phyloP scores from a whole-genome alignment of 805 yeast species.

The Wickerhamomyces chaumierensis region DNA sequence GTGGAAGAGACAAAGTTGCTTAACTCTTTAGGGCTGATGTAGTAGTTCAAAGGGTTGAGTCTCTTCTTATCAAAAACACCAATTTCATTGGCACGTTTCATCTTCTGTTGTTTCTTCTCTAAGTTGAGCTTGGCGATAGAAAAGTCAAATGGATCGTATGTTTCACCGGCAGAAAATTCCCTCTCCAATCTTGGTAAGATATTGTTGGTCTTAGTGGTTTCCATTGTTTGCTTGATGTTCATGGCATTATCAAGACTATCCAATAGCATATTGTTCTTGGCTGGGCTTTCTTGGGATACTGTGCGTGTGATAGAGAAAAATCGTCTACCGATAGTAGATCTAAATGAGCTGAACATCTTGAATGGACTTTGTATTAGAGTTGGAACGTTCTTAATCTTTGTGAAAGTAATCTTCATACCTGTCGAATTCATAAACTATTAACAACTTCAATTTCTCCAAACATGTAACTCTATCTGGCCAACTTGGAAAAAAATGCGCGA shows the following conservation, averaged over 20 bases:
- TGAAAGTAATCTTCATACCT: no score
- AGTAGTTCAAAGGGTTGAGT: constrained; percentile 58
- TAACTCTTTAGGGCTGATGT: constrained; percentile 60
- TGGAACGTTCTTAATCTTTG: no score
- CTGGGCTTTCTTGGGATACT: not conserved
- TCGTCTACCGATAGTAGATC: not conserved
- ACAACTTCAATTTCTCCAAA: no score
- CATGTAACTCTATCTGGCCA: no score
- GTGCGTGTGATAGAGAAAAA: not conserved
- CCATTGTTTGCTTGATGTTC: not conserved
- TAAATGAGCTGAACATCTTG: not conserved
- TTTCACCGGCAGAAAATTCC: constrained; percentile 23
- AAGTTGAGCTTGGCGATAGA: constrained; percentile 45
- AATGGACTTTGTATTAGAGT: no score
- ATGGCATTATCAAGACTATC: not conserved
- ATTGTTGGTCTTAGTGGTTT: not conserved
- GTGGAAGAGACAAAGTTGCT: constrained; percentile 55
- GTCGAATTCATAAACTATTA: no score
- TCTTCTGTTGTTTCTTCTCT: constrained; percentile 27
- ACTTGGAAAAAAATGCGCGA: no score
- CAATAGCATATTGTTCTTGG: not conserved
- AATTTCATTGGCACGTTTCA: constrained; percentile 13
- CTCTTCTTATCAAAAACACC: constrained; percentile 31
- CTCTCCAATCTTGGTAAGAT: not conserved
- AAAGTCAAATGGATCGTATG: constrained; percentile 79